A percentile compares a stretch with the other conserved stretches of the same genome.
These are phyloP conservation scores for Oryza coarctata DNA, from an alignment of 176 grass and related monocot species.

Conservation along the genomic window DNA sequence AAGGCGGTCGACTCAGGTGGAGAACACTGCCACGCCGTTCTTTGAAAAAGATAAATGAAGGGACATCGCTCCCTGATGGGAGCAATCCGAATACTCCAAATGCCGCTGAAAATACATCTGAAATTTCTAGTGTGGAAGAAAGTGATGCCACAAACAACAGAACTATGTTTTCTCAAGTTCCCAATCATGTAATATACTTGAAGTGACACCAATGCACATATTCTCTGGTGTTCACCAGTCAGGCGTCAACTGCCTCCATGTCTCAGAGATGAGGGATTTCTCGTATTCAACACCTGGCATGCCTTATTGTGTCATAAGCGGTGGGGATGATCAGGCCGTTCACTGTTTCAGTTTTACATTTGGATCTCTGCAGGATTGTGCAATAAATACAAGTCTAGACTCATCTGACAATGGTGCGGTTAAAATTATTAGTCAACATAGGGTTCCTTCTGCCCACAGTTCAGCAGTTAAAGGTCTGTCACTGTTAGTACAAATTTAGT, in stretches of 20 bases:
- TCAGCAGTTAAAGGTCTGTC: conserved; percentile 92
- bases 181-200: conserved; percentile 39
- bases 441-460: conserved; percentile 61
- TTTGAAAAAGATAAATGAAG: conserved; percentile 35
- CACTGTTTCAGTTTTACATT: conserved; percentile 57
- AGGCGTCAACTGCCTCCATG: conserved; percentile 80
- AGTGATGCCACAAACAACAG: neutral
- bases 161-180: conserved; percentile 25
- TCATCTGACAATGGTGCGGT: conserved; percentile 24
- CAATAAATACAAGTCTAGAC: neutral
- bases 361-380: conserved; percentile 22
- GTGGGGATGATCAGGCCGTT: conserved; percentile 86
- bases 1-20: conserved; percentile 73
- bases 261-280: conserved; percentile 32
- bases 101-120: conserved; percentile 17
- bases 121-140: conserved; percentile 3
- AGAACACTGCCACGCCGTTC: conserved; percentile 51
- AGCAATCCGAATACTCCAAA: conserved; percentile 3
- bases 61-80: neutral
- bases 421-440: conserved; percentile 46
- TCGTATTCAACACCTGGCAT: conserved; percentile 24
- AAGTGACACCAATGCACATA: conserved; percentile 51
- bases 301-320: conserved; percentile 64
- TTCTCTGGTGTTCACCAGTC: conserved; percentile 74
- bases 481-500: neutral